Conservation (phyloP, 768 basidiomycete genomes). For the Terana coerulea region DNA sequence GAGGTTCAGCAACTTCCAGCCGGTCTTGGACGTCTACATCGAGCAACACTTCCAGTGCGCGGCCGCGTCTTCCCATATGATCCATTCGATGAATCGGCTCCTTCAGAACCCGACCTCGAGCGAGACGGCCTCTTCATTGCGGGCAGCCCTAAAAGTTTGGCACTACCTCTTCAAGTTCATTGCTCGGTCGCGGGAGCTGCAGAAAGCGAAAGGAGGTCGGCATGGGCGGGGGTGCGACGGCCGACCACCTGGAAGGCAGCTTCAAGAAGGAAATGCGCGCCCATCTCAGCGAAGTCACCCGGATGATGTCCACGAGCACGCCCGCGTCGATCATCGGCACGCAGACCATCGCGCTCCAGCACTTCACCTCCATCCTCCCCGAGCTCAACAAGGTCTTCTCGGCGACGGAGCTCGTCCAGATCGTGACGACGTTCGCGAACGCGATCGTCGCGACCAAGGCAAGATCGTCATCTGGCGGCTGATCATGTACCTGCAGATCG, state of each 20-base stretch:
- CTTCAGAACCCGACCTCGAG: slow-evolving; percentile 66
- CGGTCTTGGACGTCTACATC: slow-evolving; percentile 92
- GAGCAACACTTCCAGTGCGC: slow-evolving; percentile 83
- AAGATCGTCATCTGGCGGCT: slow-evolving; percentile 92
- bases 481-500: slow-evolving; percentile 90
- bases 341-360: slow-evolving; percentile 89
- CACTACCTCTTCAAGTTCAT: slow-evolving; percentile 96
- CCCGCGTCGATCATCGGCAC: slow-evolving; percentile 93
- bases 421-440: slow-evolving; percentile 85
- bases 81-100: slow-evolving; percentile 83
- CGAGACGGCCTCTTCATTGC: slow-evolving; percentile 73
- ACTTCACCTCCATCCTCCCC: slow-evolving; percentile 89
- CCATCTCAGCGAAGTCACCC: slow-evolving; percentile 77
- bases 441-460: slow-evolving; percentile 70
- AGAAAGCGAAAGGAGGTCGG: slow-evolving; percentile 78
- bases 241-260: slow-evolving; percentile 77
- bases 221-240: slow-evolving; percentile 76
- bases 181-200: slow-evolving; percentile 82
- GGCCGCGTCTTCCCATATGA: slow-evolving; percentile 76
- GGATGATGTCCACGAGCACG: slow-evolving; percentile 78
- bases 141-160: slow-evolving; percentile 94
- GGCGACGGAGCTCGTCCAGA: slow-evolving; percentile 79
- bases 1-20: slow-evolving; percentile 92
- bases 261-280: slow-evolving; percentile 82
- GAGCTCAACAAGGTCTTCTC: slow-evolving; percentile 80